These are phyloP conservation scores for Termitomyces sp. DNA, from an alignment of 768 basidiomycete genomes.

Conservation along the genomic window DNA sequence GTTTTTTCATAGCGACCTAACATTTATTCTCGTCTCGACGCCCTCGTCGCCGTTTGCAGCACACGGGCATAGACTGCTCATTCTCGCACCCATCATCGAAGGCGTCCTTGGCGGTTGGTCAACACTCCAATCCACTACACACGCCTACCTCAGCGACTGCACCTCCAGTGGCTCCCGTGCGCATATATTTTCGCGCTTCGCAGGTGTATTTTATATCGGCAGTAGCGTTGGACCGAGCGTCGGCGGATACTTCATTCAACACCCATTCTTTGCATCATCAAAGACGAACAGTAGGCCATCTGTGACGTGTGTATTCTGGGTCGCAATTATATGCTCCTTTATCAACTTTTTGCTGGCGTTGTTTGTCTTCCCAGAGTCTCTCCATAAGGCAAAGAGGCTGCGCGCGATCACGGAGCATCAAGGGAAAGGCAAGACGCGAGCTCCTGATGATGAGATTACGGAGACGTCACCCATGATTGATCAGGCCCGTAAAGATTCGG, in stretches of 20 bases:
- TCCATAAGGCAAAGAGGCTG: constrained; percentile 36
- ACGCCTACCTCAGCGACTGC: constrained; percentile 81
- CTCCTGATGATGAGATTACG: constrained; percentile 10
- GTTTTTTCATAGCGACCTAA: constrained; percentile 53
- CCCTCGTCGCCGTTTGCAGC: constrained; percentile 52
- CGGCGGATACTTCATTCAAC: constrained; percentile 49
- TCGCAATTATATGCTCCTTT: constrained; percentile 37
- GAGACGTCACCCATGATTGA: constrained; percentile 12
- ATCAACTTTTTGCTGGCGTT: constrained; percentile 56
- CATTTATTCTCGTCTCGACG: constrained; percentile 78
- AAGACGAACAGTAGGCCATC: constrained; percentile 15
- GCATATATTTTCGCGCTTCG: constrained; percentile 65
- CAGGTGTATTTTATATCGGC: constrained; percentile 74
- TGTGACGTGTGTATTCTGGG: constrained; percentile 44
- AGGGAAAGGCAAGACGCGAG: constrained; percentile 16
- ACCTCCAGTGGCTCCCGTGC: constrained; percentile 81
- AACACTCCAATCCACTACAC: constrained; percentile 68
- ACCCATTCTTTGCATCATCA: constrained; percentile 23
- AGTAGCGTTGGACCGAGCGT: constrained; percentile 73
- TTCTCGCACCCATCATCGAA: constrained; percentile 78
- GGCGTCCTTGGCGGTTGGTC: constrained; percentile 82
- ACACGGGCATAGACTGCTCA: constrained; percentile 71
- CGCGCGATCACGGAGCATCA: constrained; percentile 23
- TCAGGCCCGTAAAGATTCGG: background rate
- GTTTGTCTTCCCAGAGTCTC: constrained; percentile 66